phyloP scores from a whole-genome alignment of 352 stramenopile species.

The Globisporangium recalcitrans region DNA sequence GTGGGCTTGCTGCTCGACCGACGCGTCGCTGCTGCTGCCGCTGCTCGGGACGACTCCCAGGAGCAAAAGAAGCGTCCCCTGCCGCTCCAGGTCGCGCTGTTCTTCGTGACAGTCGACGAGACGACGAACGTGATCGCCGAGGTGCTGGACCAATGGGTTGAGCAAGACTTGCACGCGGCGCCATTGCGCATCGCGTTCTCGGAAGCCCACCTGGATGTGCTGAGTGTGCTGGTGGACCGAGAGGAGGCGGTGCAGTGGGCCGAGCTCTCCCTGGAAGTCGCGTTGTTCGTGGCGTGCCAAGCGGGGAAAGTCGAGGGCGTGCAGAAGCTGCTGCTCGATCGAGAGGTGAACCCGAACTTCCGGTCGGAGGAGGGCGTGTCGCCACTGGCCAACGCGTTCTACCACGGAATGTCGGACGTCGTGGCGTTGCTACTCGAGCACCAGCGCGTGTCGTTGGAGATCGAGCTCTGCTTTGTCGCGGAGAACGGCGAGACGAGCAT shows the following conservation, averaged over 20 bases:
- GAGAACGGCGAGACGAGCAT: neutral
- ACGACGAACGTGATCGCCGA: slow-evolving; percentile 5
- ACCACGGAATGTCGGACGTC: slow-evolving; percentile 4
- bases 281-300: slow-evolving; percentile 7
- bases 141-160: neutral
- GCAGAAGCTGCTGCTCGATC: slow-evolving; percentile 1
- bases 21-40: neutral
- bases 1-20: slow-evolving; percentile 6
- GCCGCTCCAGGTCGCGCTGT: slow-evolving; percentile 3
- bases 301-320: neutral
- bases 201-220: slow-evolving; percentile 5
- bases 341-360: slow-evolving; percentile 1
- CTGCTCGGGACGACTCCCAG: neutral
- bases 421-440: slow-evolving; percentile 9
- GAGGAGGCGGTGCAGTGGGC: slow-evolving; percentile 4
- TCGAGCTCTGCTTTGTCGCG: slow-evolving; percentile 8
- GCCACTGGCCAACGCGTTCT: slow-evolving; percentile 5
- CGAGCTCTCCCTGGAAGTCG: slow-evolving; percentile 5
- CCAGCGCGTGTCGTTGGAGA: slow-evolving; percentile 6
- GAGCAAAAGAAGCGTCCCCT: neutral
- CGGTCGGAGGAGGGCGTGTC: slow-evolving; percentile 7
- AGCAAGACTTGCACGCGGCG: neutral
- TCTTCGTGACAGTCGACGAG: slow-evolving; percentile 5
- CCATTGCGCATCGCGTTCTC: slow-evolving; percentile 7
- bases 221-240: slow-evolving; percentile 6